Conservation (phyloP, 441 rosid species). For the Breynia disticha region DNA sequence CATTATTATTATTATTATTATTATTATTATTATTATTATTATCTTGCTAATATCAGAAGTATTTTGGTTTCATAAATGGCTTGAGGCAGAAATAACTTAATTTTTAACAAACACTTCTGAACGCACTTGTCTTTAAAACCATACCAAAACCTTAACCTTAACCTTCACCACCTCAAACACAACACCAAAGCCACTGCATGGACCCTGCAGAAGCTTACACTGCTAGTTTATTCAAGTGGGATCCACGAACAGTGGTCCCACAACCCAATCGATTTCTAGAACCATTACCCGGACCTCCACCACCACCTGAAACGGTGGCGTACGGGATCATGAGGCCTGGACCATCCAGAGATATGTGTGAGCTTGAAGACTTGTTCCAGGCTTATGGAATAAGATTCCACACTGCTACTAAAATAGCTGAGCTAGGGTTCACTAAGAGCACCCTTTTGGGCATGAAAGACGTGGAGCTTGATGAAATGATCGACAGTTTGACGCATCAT, state of each 20-base stretch:
- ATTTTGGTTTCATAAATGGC: too few species aligned
- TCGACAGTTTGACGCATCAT: constrained; percentile 77
- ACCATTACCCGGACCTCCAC: constrained; percentile 18
- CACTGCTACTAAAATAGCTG: constrained; percentile 84
- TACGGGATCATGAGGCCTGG: constrained; percentile 27
- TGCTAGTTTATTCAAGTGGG: constrained; percentile 76
- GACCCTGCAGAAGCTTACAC: constrained; percentile 72
- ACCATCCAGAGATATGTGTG: constrained; percentile 54
- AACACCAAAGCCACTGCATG: constrained; percentile 19
- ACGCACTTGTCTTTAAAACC: constrained; percentile 30
- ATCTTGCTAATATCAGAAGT: too few species aligned
- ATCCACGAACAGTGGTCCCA: constrained; percentile 42
- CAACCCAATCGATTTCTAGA: constrained; percentile 27
- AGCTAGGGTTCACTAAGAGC: constrained; percentile 83
- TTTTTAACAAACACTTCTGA: not conserved
- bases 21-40: too few species aligned
- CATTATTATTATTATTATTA: too few species aligned
- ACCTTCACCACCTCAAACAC: too few species aligned
- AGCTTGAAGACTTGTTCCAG: constrained; percentile 74
- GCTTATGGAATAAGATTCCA: constrained; percentile 71
- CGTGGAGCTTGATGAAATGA: constrained; percentile 96
- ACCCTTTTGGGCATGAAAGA: constrained; percentile 84
- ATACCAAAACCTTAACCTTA: not conserved
- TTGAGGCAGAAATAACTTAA: too few species aligned
- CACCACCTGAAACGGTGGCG: constrained; percentile 26